Evolutionary conservation across 345 rosid genomes (phyloP), one percentile per base, ranked within the genome.

Genomic region (Crucihimalaya himalaica): DNA sequence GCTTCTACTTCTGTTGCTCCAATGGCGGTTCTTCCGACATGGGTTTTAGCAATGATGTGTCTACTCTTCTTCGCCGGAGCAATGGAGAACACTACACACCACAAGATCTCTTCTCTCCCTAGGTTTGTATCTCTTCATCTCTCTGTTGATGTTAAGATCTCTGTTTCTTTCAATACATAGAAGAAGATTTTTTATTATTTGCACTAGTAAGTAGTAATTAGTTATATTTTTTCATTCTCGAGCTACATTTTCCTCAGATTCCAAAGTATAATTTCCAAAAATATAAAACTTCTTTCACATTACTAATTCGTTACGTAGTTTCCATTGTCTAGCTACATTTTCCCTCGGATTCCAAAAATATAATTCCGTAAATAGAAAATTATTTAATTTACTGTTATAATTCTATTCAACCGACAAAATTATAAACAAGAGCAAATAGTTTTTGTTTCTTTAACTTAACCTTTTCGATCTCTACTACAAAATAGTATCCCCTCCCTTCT

Each of bases 11-110:
- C 70, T 32, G 47, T 63, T 15, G 28, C 73, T 62, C 28, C 73
- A 78, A 78, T 78, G 81, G 78, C 40, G 66, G 46, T 53, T 78
- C 62, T 62, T 53, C 60, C 58, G 23, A 68, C 70, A 72, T 73
- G 81, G 78, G 7, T 73, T 73, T 35, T 78, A 25, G 62, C 70
- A 43, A 27, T 73, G 53, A 68, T 62, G 70, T 73, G 58, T 43
- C 23, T 78, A 5, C 34, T 78, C 50, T 64, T 63, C 71, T 39
- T 78, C 60, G 78, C 35, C 19, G 60, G 64, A 66, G 81, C 81
- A 72, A 78, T 73, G 78, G 78, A 68, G 59, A 78, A 67, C 47
- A 46, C 5, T 21, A 52, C 74, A 4, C 29, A 67, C 57, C 7
- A 66, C 66, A 67, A 72, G 16, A 78, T 72, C 64, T 72, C 75